A percentile compares a stretch with the other conserved stretches of the same genome.
Evolutionary conservation across 306 rosid genomes (phyloP).

Genomic region (Ormosia emarginata): DNA sequence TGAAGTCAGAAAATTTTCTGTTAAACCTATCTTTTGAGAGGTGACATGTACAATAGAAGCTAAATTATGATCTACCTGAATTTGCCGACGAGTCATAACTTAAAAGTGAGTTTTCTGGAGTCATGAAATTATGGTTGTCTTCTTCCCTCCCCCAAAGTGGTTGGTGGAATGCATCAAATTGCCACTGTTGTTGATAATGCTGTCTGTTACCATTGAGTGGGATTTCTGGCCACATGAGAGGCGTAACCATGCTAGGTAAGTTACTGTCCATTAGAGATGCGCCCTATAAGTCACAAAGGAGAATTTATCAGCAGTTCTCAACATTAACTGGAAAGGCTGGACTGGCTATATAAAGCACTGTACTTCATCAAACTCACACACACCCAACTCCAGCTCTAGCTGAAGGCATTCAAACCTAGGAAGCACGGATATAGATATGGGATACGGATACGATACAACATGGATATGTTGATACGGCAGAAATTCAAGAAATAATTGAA

Average conservation of each 20-base stretch:
- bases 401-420: background rate
- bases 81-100: constrained; percentile 71
- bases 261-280: constrained; percentile 52
- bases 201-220: constrained; percentile 55
- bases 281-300: constrained; percentile 47
- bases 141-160: constrained; percentile 74
- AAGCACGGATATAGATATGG: no score
- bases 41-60: constrained; percentile 4
- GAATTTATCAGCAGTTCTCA: background rate
- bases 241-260: constrained; percentile 57
- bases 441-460: no score
- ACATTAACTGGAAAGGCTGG: constrained; percentile 4
- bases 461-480: no score
- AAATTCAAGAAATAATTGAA: no score
- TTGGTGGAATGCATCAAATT: constrained; percentile 57
- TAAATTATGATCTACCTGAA: constrained; percentile 57
- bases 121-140: constrained; percentile 56
- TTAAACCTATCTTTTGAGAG: background rate
- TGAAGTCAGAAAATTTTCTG: background rate
- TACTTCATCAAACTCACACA: constrained; percentile 1
- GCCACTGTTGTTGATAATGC: constrained; percentile 77
- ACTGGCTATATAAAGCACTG: background rate
- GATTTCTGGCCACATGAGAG: constrained; percentile 67
- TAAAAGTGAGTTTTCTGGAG: constrained; percentile 72
- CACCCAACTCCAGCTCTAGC: background rate